Evolutionary conservation across 2,329 filamentous ascomycete genomes (phyloP), one percentile per base, ranked within the genome.

Genomic region (Pyrenophora graminea): DNA sequence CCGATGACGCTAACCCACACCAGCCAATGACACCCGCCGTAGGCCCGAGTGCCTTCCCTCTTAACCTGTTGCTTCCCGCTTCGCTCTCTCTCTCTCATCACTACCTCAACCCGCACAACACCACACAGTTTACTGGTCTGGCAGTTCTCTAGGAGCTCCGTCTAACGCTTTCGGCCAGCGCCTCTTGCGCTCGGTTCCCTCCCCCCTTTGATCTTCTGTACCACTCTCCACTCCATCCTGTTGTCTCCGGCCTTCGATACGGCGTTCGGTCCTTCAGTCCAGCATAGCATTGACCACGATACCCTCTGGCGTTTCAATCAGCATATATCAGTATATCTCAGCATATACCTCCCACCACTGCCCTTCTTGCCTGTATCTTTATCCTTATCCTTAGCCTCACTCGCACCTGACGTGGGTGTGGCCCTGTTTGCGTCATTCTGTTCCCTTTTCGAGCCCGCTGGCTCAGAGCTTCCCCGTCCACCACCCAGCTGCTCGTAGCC

Each of bases 101-200:
- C 64, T 59, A 63, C 63, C 59, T 54, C 56, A 62, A 10, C 53
- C 63, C 49, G 45, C 53, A 59, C 54, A 53, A 62, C 56, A 56
- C 48, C 57, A 53, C 50, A 50, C 61, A 58, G 55, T 45, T 52
- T 54, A 51, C 48, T 66, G 66, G 66, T 66, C 71, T 74, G 71
- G 69, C 62, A 66, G 68, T 70, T 57, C 62, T 58, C 67, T 60
- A 63, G 63, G 63, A 64, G 56, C 55, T 54, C 64, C 61, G 63
- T 57, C 61, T 55, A 52, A 66, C 70, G 71, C 71, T 67, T 73
- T 73, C 69, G 70, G 70, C 72, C 71, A 74, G 70, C 70, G 70
- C 69, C 69, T 69, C 65, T 66, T 69, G 70, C 69, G 72, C 69
- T 73, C 67, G 70, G 69, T 69, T 67, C 60, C 63, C 54, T 67